These are phyloP conservation scores for Extremus antarcticus DNA, from an alignment of 495 filamentous ascomycete genomes.

Conservation along the genomic window DNA sequence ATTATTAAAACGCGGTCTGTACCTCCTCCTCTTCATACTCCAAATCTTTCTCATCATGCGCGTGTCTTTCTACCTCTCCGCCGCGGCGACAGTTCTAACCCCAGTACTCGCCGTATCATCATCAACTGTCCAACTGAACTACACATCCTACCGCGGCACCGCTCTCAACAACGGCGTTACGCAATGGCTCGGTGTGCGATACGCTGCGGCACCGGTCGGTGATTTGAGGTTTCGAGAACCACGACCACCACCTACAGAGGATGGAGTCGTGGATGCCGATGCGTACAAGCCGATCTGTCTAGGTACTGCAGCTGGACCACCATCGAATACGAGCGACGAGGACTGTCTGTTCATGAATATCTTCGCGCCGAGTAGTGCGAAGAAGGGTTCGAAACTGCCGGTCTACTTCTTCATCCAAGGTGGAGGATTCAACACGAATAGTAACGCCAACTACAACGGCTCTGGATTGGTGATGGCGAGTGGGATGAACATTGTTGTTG, in stretches of 20 bases:
- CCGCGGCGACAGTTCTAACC: neutral
- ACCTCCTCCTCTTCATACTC: neutral
- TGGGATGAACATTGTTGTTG: constrained; percentile 50
- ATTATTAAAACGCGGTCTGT: neutral
- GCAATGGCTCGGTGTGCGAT: constrained; percentile 58
- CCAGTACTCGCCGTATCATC: constrained; percentile 14
- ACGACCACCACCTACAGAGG: constrained; percentile 37
- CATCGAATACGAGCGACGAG: constrained; percentile 32
- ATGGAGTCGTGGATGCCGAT: constrained; percentile 36
- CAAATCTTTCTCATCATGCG: neutral
- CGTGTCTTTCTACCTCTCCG: neutral
- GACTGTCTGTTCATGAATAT: constrained; percentile 70
- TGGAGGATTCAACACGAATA: constrained; percentile 56
- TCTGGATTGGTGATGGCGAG: constrained; percentile 49
- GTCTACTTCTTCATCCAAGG: constrained; percentile 69
- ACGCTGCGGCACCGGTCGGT: constrained; percentile 48
- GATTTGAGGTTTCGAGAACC: constrained; percentile 50
- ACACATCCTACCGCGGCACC: constrained; percentile 21
- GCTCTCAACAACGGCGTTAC: constrained; percentile 36
- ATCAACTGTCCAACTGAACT: constrained; percentile 22
- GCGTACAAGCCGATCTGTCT: constrained; percentile 20
- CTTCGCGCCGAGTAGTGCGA: constrained; percentile 52
- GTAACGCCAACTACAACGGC: constrained; percentile 59
- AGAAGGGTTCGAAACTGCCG: constrained; percentile 40
- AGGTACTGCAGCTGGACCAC: constrained; percentile 5